Evolutionary conservation across 2,329 filamentous ascomycete genomes (phyloP), one percentile per base, ranked within the genome.

Genomic region (Penicillium sp.): DNA sequence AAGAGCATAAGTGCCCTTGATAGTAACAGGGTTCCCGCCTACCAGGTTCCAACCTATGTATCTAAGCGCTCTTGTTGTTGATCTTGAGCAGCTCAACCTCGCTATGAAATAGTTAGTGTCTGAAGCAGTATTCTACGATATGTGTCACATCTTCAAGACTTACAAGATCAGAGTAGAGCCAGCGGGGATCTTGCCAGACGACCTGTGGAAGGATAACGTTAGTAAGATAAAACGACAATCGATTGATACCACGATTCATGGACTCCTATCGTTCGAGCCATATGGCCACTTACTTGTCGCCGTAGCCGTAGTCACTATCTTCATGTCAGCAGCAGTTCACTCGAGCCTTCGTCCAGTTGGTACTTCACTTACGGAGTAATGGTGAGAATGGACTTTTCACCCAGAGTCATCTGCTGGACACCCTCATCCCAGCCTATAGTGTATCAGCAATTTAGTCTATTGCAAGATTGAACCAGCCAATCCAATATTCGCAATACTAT

Each of bases 361-460:
- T 40, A 44, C 3, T 59, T 30, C 9, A 73, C 85, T 78, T 84
- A 92, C 89, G 86, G 85, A 65, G 89, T 85, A 75, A 97, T 97
- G 70, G 89, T 89, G 66, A 98, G 84, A 56, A 86, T 91, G 59
- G 91, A 88, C 83, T 92, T 94, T 85, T 97, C 93, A 76, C 93
- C 93, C 62, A 96, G 82, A 76, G 89, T 89, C 93, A 97, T 97
- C 74, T 87, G 83, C 58, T 83, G 79, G 60, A 97, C 92, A 68
- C 90, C 93, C 80, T 96, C 89, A 74, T 92, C 92, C 92, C 86
- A 94, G 70, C 87, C 91, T 70, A 56, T 26, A 24, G 2, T 49
- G 22, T 13, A 40, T 62, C 33, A 62, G 50, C 40, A 58, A 37
- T 49, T 28, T 1, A 28, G 7, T 28, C 7, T 4, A 28, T 28